These are phyloP conservation scores for Dictyostelium intermedium DNA, from an alignment of 78 protist genomes.

Conservation along the genomic window DNA sequence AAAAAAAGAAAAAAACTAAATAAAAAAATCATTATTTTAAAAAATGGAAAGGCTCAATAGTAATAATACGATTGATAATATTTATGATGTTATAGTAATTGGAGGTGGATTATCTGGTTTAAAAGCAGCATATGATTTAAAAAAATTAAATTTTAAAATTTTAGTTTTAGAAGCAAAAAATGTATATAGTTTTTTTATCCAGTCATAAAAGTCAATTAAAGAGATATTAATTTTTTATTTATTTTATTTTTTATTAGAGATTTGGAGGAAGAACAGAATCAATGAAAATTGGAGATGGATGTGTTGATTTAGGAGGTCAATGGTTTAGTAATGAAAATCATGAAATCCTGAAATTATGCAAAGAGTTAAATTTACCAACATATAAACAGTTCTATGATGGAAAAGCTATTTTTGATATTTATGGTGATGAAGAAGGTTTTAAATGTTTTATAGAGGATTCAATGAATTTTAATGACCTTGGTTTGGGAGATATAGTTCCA, in stretches of 20 bases:
- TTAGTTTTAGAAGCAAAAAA: too few relatives aligned
- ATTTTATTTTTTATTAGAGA: too few relatives aligned
- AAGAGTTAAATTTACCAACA: neutral
- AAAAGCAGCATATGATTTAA: neutral
- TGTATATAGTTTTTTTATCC: too few relatives aligned
- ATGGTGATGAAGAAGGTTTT: neutral
- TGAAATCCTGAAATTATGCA: neutral
- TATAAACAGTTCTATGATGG: conserved; percentile 23
- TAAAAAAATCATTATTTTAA: too few relatives aligned
- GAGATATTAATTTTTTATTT: too few relatives aligned
- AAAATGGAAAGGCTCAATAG: too few relatives aligned
- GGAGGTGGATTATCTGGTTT: neutral
- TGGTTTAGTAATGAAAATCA: conserved; percentile 3
- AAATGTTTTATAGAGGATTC: neutral
- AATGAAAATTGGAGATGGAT: neutral
- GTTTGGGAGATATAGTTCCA: neutral
- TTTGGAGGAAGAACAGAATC: conserved; percentile 42
- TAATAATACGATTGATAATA: too few relatives aligned
- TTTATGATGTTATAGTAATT: too few relatives aligned
- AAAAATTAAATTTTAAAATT: neutral
- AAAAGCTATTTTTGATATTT: neutral
- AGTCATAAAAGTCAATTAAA: too few relatives aligned
- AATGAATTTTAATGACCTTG: neutral
- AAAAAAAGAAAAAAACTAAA: too few relatives aligned
- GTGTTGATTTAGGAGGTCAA: conserved; percentile 55